phyloP scores from a whole-genome alignment of 208 protist species.

The Jaenimonas drosophilae region DNA sequence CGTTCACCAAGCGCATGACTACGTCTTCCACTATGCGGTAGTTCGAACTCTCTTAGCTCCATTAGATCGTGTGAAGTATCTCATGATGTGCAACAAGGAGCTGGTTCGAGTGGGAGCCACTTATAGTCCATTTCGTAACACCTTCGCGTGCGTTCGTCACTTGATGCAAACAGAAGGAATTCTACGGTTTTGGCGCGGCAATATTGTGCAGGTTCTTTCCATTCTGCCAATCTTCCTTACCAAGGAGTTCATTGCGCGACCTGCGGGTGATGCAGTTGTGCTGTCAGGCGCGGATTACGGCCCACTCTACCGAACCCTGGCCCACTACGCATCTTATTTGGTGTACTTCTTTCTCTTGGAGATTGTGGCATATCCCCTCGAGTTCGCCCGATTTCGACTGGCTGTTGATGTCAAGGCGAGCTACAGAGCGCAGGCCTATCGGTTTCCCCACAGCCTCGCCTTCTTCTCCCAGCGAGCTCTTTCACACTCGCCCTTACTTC shows the following conservation, averaged over 20 bases:
- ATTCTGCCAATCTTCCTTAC: slow-evolving; percentile 52
- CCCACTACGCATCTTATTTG: slow-evolving; percentile 38
- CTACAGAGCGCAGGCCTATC: slow-evolving; percentile 27
- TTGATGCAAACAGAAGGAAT: slow-evolving; percentile 38
- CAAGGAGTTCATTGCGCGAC: slow-evolving; percentile 68
- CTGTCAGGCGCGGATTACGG: background rate
- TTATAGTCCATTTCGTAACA: slow-evolving; percentile 23
- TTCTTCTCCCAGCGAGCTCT: slow-evolving; percentile 70
- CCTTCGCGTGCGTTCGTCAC: slow-evolving; percentile 44
- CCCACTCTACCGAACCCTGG: slow-evolving; percentile 15
- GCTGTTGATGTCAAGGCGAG: slow-evolving; percentile 64
- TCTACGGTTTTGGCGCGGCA: slow-evolving; percentile 64
- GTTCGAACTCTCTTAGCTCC: slow-evolving; percentile 56
- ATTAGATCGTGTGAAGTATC: slow-evolving; percentile 76
- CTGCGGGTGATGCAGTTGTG: no score
- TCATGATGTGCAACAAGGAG: slow-evolving; percentile 71
- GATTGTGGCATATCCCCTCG: slow-evolving; percentile 66
- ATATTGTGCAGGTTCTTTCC: slow-evolving; percentile 64
- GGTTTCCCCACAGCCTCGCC: slow-evolving; percentile 53
- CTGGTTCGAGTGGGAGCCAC: slow-evolving; percentile 27
- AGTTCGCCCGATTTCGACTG: slow-evolving; percentile 70
- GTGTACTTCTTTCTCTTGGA: slow-evolving; percentile 27
- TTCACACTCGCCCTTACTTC: no score
- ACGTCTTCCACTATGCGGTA: slow-evolving; percentile 6
- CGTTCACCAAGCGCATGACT: background rate